These are phyloP conservation scores for Alternaria solani DNA, from an alignment of 2,329 filamentous ascomycete species.

Conservation along the genomic window DNA sequence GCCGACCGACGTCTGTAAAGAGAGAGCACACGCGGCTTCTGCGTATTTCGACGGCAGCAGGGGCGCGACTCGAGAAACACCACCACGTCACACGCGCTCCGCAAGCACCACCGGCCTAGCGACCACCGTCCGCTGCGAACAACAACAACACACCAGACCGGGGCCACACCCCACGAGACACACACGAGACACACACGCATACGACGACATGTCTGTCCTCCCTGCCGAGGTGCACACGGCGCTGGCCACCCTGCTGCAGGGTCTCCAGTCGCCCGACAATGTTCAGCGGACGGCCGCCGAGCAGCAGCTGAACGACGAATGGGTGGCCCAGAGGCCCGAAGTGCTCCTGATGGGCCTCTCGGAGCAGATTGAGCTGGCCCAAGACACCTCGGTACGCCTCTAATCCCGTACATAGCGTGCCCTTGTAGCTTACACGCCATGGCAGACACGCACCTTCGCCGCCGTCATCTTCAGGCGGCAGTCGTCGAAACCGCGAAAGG, in stretches of 20 bases:
- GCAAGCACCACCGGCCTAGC: conserved; percentile 5
- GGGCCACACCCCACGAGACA: conserved; percentile 29
- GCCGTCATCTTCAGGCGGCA: conserved; percentile 95
- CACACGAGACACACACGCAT: conserved; percentile 18
- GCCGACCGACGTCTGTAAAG: conserved; percentile 6
- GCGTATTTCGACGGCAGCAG: conserved; percentile 10
- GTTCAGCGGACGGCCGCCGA: conserved; percentile 83
- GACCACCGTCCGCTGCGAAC: conserved; percentile 17
- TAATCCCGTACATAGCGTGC: neutral
- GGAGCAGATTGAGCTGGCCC: conserved; percentile 85
- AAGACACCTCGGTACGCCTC: conserved; percentile 71
- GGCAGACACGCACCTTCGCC: conserved; percentile 84
- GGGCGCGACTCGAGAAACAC: conserved; percentile 2
- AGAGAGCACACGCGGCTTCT: conserved; percentile 3
- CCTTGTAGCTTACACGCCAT: conserved; percentile 10
- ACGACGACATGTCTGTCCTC: conserved; percentile 78
- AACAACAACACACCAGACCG: conserved; percentile 16
- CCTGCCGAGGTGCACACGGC: conserved; percentile 84
- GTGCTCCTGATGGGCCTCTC: conserved; percentile 91
- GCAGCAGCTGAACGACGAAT: conserved; percentile 88
- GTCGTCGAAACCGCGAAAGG: conserved; percentile 84
- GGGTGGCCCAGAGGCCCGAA: conserved; percentile 82
- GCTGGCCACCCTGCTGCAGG: conserved; percentile 85
- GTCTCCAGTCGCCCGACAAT: conserved; percentile 91
- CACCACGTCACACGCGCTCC: conserved; percentile 21